Evolutionary conservation across 345 rosid genomes (phyloP).

Genomic region (Ailanthus altissimus): DNA sequence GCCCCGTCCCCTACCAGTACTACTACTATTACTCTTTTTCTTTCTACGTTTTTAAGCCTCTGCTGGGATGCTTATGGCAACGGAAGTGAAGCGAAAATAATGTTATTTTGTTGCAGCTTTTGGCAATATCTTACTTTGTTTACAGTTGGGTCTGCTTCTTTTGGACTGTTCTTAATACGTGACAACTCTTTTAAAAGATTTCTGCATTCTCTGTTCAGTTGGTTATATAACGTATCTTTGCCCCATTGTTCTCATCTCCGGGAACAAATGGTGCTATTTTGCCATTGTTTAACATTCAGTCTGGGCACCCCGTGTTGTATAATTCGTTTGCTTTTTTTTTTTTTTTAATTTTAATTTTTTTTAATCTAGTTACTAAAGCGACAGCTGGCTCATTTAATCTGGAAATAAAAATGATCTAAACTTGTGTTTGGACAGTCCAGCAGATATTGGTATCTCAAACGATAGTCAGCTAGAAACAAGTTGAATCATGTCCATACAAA

Average conservation of each 20-base stretch:
- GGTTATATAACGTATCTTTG: constrained; percentile 13
- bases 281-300: constrained; percentile 11
- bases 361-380: too few relatives aligned
- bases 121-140: constrained; percentile 14
- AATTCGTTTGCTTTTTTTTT: too few relatives aligned
- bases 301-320: too few relatives aligned
- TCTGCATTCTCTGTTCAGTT: constrained; percentile 6
- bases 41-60: constrained; percentile 10
- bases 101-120: constrained; percentile 34
- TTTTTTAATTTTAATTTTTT: too few relatives aligned
- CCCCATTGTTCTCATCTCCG: neutral
- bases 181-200: constrained; percentile 11
- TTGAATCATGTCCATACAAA: neutral
- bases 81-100: constrained; percentile 12
- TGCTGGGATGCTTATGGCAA: constrained; percentile 15
- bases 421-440: constrained; percentile 5
- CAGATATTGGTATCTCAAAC: neutral
- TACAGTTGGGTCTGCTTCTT: constrained; percentile 23
- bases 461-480: constrained; percentile 1
- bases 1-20: constrained; percentile 21
- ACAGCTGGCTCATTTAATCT: neutral
- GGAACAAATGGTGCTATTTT: neutral
- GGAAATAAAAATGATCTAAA: neutral
- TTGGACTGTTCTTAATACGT: constrained; percentile 1
- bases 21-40: constrained; percentile 3